Evolutionary conservation across 495 filamentous ascomycete species (phyloP), one percentile per base, ranked within the genome.

Genomic region (Apodospora peruviana): DNA sequence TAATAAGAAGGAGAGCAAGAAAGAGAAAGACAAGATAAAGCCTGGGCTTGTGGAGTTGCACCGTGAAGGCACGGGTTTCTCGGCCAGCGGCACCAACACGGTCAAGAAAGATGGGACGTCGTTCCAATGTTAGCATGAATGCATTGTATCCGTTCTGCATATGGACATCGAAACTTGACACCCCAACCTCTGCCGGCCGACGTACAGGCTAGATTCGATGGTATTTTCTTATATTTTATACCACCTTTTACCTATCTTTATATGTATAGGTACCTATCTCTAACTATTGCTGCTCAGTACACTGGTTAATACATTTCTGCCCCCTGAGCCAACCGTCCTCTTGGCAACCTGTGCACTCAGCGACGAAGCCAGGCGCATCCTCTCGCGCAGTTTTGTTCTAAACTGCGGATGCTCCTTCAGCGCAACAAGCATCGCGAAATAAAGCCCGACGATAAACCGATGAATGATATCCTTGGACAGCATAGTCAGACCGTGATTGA

Each of bases 11-110:
- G 68, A 78, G 27, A 75, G 65, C 45, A 79, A 80, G 49, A 62
- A 65, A 10, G 71, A 77, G 18, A 84, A 82, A 56, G 74, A 76
- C 11, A 76, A 62, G 43, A 72, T 88, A 32, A 81, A 72, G 53
- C 83, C 89, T 0, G 91, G 93, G 2, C 52, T 96, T 23, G 89
- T 97, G 9, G 83, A 88, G 63, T 78, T 98, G 39, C 83, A 80
- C 52, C 85, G 84, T 22, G 91, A 96, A 53, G 93, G 93, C 0
- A 98, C 93, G 0, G 93, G 93, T 1, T 98, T 94, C 71, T 90
- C 93, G 2, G 85, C 86, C 1, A 83, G 87, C 14, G 93, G 93
- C 4, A 78, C 80, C 25, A 95, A 86, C 60, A 79, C 85, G 57
- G 90, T 88, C 17, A 86, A 86, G 67, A 94, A 83, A 67, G 67